A percentile compares a stretch with the other conserved stretches of the same genome.
Evolutionary conservation across 2,329 filamentous ascomycete species (phyloP).

Genomic region (Epichloe glyceriae): DNA sequence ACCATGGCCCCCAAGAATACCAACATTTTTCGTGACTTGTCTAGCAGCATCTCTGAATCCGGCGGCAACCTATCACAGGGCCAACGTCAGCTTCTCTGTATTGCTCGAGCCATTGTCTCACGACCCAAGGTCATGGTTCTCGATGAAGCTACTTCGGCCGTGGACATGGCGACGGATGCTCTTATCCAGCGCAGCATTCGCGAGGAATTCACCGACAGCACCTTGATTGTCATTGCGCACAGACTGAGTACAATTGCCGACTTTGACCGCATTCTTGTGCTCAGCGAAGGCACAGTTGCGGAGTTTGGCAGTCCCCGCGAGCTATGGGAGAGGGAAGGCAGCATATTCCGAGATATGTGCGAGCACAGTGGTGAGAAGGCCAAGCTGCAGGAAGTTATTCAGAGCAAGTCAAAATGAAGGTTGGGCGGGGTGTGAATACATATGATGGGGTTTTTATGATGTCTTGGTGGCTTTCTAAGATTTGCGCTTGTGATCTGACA

Average conservation of each 20-base stretch:
- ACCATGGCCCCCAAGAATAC: constrained; percentile 33
- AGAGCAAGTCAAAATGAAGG: constrained; percentile 10
- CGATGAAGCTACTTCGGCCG: constrained; percentile 67
- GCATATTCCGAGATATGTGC: constrained; percentile 51
- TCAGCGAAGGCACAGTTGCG: constrained; percentile 52
- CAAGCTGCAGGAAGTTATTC: constrained; percentile 34
- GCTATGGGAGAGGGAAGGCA: constrained; percentile 40
- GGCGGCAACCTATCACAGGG: constrained; percentile 65
- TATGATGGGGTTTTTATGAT: not conserved
- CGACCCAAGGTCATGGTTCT: constrained; percentile 67
- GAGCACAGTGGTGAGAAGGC: constrained; percentile 47
- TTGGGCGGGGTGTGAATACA: not conserved
- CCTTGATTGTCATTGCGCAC: constrained; percentile 63
- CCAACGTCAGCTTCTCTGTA: constrained; percentile 62
- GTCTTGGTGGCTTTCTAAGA: not conserved
- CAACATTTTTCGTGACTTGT: constrained; percentile 53
- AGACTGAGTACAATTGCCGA: constrained; percentile 64
- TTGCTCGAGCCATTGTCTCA: constrained; percentile 59
- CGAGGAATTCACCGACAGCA: constrained; percentile 56
- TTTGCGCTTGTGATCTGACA: too few species aligned
- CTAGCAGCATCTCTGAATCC: constrained; percentile 54
- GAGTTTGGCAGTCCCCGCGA: constrained; percentile 55
- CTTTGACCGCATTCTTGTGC: constrained; percentile 61
- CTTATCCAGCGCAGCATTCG: constrained; percentile 63
- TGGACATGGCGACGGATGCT: constrained; percentile 64